A percentile compares a stretch with the other conserved stretches of the same genome.
Evolutionary conservation across 805 yeast genomes (phyloP).

Genomic region (Saturnispora besseyi): DNA sequence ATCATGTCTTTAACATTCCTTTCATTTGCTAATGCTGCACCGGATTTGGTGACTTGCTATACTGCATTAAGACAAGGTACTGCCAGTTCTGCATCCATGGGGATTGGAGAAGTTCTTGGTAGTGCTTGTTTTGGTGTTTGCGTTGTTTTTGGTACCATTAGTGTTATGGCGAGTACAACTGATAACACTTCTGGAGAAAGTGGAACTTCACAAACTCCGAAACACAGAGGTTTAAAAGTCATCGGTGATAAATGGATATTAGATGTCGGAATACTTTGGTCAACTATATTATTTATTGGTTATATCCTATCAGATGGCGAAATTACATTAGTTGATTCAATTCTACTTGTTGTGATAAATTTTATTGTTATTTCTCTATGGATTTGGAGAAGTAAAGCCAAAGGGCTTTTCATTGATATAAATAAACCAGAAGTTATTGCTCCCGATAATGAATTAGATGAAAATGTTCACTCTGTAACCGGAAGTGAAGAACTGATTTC

Average conservation of each 20-base stretch:
- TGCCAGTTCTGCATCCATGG: slow-evolving; percentile 38
- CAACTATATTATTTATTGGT: not conserved
- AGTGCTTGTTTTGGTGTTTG: slow-evolving; percentile 46
- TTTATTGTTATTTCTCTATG: slow-evolving; percentile 21
- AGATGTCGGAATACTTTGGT: not conserved
- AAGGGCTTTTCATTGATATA: slow-evolving; percentile 3
- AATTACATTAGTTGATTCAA: slow-evolving; percentile 47
- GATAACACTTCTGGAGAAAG: not conserved
- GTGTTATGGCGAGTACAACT: slow-evolving; percentile 19
- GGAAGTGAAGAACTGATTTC: not conserved
- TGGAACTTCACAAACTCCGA: not conserved
- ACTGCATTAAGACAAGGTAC: slow-evolving; percentile 63
- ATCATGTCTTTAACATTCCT: slow-evolving; percentile 49
- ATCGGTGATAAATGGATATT: not conserved
- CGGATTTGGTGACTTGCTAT: slow-evolving; percentile 79
- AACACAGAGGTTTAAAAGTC: slow-evolving; percentile 1
- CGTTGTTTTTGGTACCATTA: slow-evolving; percentile 43
- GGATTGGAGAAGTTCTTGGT: slow-evolving; percentile 46
- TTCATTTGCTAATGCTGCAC: slow-evolving; percentile 89
- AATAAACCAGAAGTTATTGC: not conserved
- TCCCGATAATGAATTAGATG: not conserved
- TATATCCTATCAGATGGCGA: slow-evolving; percentile 45
- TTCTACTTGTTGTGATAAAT: slow-evolving; percentile 30
- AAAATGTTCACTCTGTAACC: not conserved
- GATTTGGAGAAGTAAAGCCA: slow-evolving; percentile 3